Evolutionary conservation across 768 basidiomycete species (phyloP).

Genomic region (Lactifluus rugatus): DNA sequence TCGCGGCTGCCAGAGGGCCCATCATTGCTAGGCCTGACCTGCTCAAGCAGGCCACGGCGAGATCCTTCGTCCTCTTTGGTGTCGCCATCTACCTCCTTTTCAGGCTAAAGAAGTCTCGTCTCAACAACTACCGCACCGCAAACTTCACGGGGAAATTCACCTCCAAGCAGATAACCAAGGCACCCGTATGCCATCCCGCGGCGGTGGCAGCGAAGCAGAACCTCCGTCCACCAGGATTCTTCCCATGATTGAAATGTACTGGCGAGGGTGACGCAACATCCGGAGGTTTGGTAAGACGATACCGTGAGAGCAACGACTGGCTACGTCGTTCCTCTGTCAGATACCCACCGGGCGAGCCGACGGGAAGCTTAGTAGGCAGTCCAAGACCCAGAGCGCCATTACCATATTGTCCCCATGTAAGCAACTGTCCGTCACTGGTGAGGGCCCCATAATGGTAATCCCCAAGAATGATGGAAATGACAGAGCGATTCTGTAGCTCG

Average conservation of each 20-base stretch:
- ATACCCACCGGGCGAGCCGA: conserved; percentile 56
- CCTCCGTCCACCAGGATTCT: conserved; percentile 30
- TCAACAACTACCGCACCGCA: not conserved
- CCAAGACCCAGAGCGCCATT: conserved; percentile 81
- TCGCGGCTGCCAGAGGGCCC: conserved; percentile 16
- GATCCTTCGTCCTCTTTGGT: conserved; percentile 8
- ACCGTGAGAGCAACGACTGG: conserved; percentile 19
- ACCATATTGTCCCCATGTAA: conserved; percentile 75
- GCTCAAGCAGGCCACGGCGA: conserved; percentile 26
- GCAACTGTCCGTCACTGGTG: conserved; percentile 61
- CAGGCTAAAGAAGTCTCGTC: conserved; percentile 21
- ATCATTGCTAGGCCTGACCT: conserved; percentile 11
- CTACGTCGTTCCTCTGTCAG: conserved; percentile 28
- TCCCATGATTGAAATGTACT: conserved; percentile 61
- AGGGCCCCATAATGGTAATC: conserved; percentile 91
- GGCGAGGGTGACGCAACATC: conserved; percentile 51
- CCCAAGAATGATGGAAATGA: conserved; percentile 84
- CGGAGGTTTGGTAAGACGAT: conserved; percentile 27
- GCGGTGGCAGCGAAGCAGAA: conserved; percentile 80
- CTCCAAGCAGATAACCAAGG: conserved; percentile 78
- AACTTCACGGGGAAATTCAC: conserved; percentile 30
- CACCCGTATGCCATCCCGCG: conserved; percentile 87
- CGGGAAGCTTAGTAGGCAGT: conserved; percentile 45
- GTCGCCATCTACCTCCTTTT: conserved; percentile 29
- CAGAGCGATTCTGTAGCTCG: conserved; percentile 59